Evolutionary conservation across 305 asterid genomes (phyloP).

Genomic region (Rubia peregrina): DNA sequence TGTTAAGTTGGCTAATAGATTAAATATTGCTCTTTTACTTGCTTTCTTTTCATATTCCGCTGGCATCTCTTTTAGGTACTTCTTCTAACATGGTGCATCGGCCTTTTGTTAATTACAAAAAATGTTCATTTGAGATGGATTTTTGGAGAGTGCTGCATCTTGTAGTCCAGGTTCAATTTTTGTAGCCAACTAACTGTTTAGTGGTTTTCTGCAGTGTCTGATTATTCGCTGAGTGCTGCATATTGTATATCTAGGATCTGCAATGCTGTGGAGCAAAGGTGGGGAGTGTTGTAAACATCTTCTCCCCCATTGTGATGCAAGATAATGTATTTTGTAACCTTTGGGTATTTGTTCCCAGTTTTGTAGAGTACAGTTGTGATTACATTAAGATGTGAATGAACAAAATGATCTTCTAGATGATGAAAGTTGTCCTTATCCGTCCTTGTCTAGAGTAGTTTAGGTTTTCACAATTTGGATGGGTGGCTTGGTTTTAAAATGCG

Average conservation of each 20-base stretch:
- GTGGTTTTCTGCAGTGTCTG: constrained; percentile 23
- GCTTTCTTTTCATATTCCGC: background rate
- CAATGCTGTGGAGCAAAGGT: constrained; percentile 25
- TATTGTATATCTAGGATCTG: constrained; percentile 27
- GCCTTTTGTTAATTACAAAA: background rate
- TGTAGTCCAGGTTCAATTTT: background rate
- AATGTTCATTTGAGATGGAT: background rate
- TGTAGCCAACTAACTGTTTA: background rate
- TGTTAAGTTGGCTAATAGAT: background rate
- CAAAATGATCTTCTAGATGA: background rate
- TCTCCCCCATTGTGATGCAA: background rate
- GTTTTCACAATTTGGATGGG: background rate
- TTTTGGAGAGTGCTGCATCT: background rate
- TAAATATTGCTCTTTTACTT: background rate
- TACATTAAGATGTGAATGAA: background rate
- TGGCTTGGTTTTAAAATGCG: too few relatives aligned
- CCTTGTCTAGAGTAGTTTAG: background rate
- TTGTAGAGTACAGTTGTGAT: background rate
- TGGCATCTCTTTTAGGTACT: background rate
- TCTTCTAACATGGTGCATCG: background rate
- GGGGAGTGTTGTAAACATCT: constrained; percentile 19
- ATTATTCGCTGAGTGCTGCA: constrained; percentile 30
- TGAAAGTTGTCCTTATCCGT: background rate
- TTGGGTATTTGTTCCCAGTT: background rate
- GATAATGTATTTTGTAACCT: background rate